Base-by-base conservation (phyloP, 1,139 yeast species). In the Dujonia santamariae region DNA sequence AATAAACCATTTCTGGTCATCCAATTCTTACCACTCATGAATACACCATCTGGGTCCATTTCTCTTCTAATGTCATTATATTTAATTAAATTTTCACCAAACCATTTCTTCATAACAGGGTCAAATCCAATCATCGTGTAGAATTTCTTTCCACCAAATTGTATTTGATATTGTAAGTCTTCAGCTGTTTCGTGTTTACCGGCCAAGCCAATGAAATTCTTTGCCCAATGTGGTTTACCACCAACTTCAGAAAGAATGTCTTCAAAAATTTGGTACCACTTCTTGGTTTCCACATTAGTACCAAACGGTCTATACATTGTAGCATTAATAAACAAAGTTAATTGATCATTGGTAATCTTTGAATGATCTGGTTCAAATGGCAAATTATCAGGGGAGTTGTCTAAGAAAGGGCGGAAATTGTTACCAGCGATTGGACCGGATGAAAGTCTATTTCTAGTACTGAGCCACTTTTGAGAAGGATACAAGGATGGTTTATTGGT, bases 161-260 rank as follows among this genome's bases (percentile, higher is more conserved):
- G 51, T 35, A 64, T 43, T 46, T 69, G 75, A 18, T 61, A 63
- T 19, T 54, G 31, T 37, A 65, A 60, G 40, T 67, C 69, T 27
- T 59, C 65, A 3, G 56, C 58, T 1, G 66, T 60, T 39, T 60
- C 62, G 35, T 63, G 64, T 9, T 48, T 50, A 6, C 67, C 68
- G 7, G 63, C 65, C 21, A 80, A 61, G 2, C 96, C 96, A 44
- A 88, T 71, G 55, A 88, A 92, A 60, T 90, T 90, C 68, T 92
- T 92, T n/a, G 98, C 98, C 98, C 98, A 92, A 56, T 92, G 98
- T 2, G 98, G 98, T 54, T 82, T 85, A 32, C 98, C 98, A 26
- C 85, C 90, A 16, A 84, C 90, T 23, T 75, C 78, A 36, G 72
- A 70, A 70, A 90, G 69, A 2, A 86, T 75, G 38, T 75, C 73